These are phyloP conservation scores for Fusarium multiceps DNA, from an alignment of 2,329 filamentous ascomycete genomes.

Conservation along the genomic window DNA sequence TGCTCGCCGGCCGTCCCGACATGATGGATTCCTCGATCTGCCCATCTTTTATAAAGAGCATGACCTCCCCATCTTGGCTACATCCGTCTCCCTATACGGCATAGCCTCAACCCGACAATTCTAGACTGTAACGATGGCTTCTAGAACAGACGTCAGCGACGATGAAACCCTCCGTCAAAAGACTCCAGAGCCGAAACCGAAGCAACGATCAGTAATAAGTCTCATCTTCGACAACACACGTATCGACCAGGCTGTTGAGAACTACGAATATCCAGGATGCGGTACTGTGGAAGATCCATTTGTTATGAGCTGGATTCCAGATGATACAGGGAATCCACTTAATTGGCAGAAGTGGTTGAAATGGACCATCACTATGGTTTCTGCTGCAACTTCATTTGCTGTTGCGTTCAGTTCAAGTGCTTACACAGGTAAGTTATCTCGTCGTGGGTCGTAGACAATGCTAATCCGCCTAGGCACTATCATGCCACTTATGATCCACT, in stretches of 20 bases:
- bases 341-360: conserved; percentile 66
- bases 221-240: conserved; percentile 68
- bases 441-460: fast-evolving
- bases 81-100: conserved; percentile 6
- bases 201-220: conserved; percentile 40
- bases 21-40: conserved; percentile 20
- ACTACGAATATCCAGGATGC: conserved; percentile 66
- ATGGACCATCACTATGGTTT: conserved; percentile 72
- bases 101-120: background rate
- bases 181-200: background rate
- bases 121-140: background rate
- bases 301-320: conserved; percentile 72
- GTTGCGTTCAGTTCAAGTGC: conserved; percentile 78
- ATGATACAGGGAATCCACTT: conserved; percentile 76
- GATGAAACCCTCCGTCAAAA: conserved; percentile 36
- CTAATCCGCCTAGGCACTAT: conserved; percentile 46
- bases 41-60: conserved; percentile 27
- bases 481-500: conserved; percentile 64
- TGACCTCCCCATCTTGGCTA: conserved; percentile 20
- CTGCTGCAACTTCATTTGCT: conserved; percentile 73
- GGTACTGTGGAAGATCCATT: conserved; percentile 76
- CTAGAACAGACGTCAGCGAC: conserved; percentile 21
- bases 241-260: conserved; percentile 67
- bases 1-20: conserved; percentile 21
- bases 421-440: conserved; percentile 63